Evolutionary conservation across 345 rosid species (phyloP).

Genomic region (Carallia pectinifolia): DNA sequence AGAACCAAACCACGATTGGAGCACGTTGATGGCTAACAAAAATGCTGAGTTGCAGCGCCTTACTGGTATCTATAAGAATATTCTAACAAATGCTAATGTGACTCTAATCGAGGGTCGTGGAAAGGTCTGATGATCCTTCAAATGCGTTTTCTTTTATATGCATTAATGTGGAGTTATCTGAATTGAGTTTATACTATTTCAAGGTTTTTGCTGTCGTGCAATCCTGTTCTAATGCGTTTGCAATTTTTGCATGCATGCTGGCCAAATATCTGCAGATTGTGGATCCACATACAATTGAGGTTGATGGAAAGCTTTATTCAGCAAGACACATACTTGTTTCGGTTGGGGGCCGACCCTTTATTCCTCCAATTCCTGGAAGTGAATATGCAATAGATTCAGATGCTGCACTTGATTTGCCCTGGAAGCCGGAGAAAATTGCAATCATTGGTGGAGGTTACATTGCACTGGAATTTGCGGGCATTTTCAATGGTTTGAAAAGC

Average conservation of each 20-base stretch:
- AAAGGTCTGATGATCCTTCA: slow-evolving; percentile 48
- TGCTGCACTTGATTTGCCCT: slow-evolving; percentile 90
- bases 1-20: slow-evolving; percentile 92
- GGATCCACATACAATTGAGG: slow-evolving; percentile 82
- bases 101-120: slow-evolving; percentile 90
- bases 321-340: slow-evolving; percentile 75
- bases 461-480: slow-evolving; percentile 86
- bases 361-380: slow-evolving; percentile 87
- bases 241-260: not conserved
- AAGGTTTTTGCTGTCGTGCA: not conserved
- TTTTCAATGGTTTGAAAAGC: slow-evolving; percentile 75
- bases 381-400: slow-evolving; percentile 91
- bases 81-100: slow-evolving; percentile 66
- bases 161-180: no score
- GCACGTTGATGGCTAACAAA: slow-evolving; percentile 86
- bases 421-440: slow-evolving; percentile 77
- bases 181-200: no score
- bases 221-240: not conserved
- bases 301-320: slow-evolving; percentile 76
- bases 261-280: slow-evolving; percentile 46
- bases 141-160: no score
- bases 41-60: slow-evolving; percentile 90
- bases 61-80: slow-evolving; percentile 79
- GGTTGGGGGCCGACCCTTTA: slow-evolving; percentile 86
- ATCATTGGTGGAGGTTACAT: slow-evolving; percentile 94